A percentile compares a stretch with the other conserved stretches of the same genome.
Conservation (phyloP, 805 yeast species). For the Kodamaea kakaduensis region DNA sequence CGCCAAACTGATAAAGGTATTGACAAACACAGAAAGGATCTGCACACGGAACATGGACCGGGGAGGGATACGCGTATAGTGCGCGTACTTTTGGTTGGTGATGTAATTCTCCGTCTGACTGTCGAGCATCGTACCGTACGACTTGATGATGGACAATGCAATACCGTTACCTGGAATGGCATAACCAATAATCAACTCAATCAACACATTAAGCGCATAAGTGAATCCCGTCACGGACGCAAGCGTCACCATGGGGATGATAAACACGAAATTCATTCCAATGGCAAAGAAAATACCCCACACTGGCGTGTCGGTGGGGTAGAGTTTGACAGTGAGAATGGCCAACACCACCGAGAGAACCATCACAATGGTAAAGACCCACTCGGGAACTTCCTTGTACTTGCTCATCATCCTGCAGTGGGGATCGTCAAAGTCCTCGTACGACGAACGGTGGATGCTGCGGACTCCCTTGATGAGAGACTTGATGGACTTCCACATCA, state of each 20-base stretch:
- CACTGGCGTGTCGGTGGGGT: constrained; percentile 33
- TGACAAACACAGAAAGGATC: constrained; percentile 19
- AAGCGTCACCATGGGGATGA: constrained; percentile 28
- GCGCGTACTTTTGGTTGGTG: constrained; percentile 58
- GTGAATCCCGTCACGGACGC: constrained; percentile 29
- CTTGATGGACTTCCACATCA: constrained; percentile 13
- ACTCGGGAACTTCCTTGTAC: constrained; percentile 35
- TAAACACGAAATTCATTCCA: constrained; percentile 30
- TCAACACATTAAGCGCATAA: constrained; percentile 34
- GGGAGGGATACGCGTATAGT: constrained; percentile 63
- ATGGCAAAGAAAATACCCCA: constrained; percentile 35
- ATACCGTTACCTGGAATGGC: constrained; percentile 35
- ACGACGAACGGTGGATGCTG: constrained; percentile 21
- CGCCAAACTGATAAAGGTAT: constrained; percentile 21
- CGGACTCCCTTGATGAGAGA: constrained; percentile 15
- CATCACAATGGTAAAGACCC: constrained; percentile 24
- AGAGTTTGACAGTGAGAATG: constrained; percentile 28
- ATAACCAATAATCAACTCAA: constrained; percentile 35
- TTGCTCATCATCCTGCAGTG: constrained; percentile 30
- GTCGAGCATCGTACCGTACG: constrained; percentile 54
- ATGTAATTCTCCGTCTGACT: constrained; percentile 54
- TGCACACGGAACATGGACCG: constrained; percentile 48
- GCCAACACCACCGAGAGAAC: constrained; percentile 28
- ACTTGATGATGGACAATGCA: constrained; percentile 48
- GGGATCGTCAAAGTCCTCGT: constrained; percentile 31